Evolutionary conservation across 106 monocot genomes (phyloP).

Genomic region (Allium cepa): DNA sequence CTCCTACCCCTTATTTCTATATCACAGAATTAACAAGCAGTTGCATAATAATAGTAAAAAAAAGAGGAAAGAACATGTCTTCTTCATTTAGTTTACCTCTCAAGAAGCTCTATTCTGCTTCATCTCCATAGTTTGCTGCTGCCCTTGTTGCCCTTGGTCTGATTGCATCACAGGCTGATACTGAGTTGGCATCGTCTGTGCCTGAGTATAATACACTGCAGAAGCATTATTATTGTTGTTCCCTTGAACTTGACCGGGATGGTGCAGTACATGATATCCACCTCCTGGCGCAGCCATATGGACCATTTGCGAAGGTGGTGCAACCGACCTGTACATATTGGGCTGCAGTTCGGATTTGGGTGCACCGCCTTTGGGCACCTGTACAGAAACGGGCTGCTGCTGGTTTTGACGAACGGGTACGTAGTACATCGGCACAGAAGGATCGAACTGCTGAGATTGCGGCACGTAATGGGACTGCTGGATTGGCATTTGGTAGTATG

Average conservation of each 20-base stretch:
- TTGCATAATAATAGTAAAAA: no score
- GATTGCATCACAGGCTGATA: not conserved
- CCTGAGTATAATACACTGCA: constrained; percentile 6
- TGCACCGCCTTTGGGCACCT: constrained; percentile 8
- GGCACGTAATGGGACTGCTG: constrained; percentile 17
- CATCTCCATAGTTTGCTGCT: not conserved
- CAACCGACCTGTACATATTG: constrained; percentile 34
- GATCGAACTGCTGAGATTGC: constrained; percentile 33
- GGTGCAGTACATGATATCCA: constrained; percentile 42
- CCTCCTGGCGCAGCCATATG: constrained; percentile 4
- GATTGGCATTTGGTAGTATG: constrained; percentile 38
- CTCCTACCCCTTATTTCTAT: no score
- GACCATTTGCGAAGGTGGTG: not conserved
- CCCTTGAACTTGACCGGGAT: constrained; percentile 3
- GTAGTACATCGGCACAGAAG: constrained; percentile 52
- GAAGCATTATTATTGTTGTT: constrained; percentile 2
- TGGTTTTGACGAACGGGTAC: constrained; percentile 40
- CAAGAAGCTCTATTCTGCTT: not conserved
- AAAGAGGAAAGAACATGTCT: no score
- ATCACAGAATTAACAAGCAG: no score
- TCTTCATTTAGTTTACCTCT: not conserved
- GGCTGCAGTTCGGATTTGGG: constrained; percentile 27
- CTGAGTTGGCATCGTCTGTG: not conserved
- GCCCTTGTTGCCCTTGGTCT: not conserved
- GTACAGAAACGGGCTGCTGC: constrained; percentile 5